These are phyloP conservation scores for Tremellales sp. DNA, from an alignment of 1,284 basidiomycete species.

Conservation along the genomic window DNA sequence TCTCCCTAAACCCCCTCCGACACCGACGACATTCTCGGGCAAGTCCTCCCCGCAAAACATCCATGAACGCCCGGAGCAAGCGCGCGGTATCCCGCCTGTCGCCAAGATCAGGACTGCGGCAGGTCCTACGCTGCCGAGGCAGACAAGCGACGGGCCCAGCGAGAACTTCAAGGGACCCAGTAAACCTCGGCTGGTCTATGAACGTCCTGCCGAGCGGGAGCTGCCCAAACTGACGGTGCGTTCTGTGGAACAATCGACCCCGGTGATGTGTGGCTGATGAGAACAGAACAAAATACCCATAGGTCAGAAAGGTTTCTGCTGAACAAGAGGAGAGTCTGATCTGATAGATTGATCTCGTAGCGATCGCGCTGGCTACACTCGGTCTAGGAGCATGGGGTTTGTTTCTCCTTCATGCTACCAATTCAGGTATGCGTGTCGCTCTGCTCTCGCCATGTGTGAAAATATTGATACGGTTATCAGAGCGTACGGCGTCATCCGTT, in stretches of 20 bases:
- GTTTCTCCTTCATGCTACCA: constrained; percentile 47
- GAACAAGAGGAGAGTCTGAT: background rate
- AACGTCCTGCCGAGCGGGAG: constrained; percentile 31
- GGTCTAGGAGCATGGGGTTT: constrained; percentile 41
- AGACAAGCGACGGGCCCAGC: constrained; percentile 52
- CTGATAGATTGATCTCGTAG: constrained; percentile 19
- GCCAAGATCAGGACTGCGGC: constrained; percentile 12
- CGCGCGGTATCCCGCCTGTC: constrained; percentile 28
- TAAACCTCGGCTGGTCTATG: constrained; percentile 39
- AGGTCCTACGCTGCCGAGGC: constrained; percentile 1
- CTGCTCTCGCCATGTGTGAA: background rate
- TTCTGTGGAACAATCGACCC: background rate
- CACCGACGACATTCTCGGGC: constrained; percentile 31
- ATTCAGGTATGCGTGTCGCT: constrained; percentile 37
- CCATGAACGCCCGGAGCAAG: constrained; percentile 29
- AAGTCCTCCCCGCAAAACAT: constrained; percentile 32
- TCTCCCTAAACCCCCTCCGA: constrained; percentile 8
- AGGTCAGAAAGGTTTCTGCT: constrained; percentile 24
- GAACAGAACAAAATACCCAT: constrained; percentile 32
- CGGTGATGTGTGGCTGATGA: background rate
- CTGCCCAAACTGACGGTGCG: constrained; percentile 41
- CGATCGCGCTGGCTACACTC: constrained; percentile 31
- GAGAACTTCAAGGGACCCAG: constrained; percentile 35
- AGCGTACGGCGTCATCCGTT: constrained; percentile 46
- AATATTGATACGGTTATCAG: constrained; percentile 19